These are phyloP conservation scores for Komagataella ulmi DNA, from an alignment of 805 yeast species.

Conservation along the genomic window DNA sequence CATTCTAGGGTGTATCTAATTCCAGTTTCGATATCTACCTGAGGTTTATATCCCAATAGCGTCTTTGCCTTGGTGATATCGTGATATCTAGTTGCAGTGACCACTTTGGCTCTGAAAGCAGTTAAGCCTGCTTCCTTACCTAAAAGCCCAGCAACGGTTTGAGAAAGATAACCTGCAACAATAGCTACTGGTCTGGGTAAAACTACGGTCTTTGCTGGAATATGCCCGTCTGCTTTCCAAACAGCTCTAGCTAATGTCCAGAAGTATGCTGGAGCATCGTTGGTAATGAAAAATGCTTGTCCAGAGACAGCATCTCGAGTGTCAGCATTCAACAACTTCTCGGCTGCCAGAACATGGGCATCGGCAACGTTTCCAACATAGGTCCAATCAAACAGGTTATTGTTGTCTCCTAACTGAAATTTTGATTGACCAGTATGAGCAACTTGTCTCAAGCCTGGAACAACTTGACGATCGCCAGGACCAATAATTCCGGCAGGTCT, in stretches of 20 bases:
- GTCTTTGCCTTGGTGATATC: constrained; percentile 79
- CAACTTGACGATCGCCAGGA: constrained; percentile 94
- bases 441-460: constrained; percentile 81
- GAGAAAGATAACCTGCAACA: constrained; percentile 69
- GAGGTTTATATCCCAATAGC: constrained; percentile 68
- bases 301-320: constrained; percentile 48
- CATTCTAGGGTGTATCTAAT: constrained; percentile 69
- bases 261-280: constrained; percentile 89
- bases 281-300: constrained; percentile 80
- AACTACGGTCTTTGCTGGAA: constrained; percentile 56
- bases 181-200: constrained; percentile 69
- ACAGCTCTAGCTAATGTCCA: constrained; percentile 96
- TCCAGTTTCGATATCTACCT: constrained; percentile 67
- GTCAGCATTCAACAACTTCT: constrained; percentile 42
- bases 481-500: constrained; percentile 99
- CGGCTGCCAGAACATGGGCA: constrained; percentile 88
- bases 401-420: constrained; percentile 90
- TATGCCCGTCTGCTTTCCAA: constrained; percentile 92
- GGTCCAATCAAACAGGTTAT: constrained; percentile 91
- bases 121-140: constrained; percentile 91
- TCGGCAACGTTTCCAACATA: constrained; percentile 98
- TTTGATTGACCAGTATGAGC: constrained; percentile 78
- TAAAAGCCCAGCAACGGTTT: constrained; percentile 49
- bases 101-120: constrained; percentile 85
- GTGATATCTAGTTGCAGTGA: constrained; percentile 89